phyloP scores from a whole-genome alignment of 2,329 filamentous ascomycete species.

The Ascochyta rabiei region DNA sequence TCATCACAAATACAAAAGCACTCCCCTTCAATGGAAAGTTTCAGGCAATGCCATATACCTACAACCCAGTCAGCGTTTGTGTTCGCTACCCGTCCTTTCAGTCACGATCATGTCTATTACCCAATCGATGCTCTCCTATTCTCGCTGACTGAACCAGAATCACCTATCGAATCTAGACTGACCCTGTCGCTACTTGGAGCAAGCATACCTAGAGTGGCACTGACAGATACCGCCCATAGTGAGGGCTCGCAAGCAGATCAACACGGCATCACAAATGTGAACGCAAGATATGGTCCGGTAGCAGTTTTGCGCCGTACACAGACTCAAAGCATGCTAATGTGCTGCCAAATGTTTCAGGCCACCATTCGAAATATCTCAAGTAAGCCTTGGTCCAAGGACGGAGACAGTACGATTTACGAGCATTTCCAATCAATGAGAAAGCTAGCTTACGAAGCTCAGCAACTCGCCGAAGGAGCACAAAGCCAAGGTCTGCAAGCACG shows the following conservation, averaged over 20 bases:
- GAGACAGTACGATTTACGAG: neutral
- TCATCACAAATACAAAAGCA: neutral
- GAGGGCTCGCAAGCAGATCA: neutral
- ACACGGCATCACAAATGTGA: neutral
- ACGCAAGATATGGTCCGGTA: neutral
- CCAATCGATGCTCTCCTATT: neutral
- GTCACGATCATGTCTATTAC: neutral
- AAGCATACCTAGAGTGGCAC: neutral
- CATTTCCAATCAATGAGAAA: slow-evolving; percentile 8
- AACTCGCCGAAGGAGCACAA: slow-evolving; percentile 14
- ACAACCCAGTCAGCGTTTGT: slow-evolving; percentile 13
- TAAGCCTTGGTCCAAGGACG: neutral
- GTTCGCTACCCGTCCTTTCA: slow-evolving; percentile 13
- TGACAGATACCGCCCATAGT: neutral
- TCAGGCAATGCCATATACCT: neutral
- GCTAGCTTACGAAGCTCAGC: slow-evolving; percentile 12
- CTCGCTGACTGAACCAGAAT: neutral
- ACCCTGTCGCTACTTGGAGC: too few species aligned
- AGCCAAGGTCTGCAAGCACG: slow-evolving; percentile 21
- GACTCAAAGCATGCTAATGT: slow-evolving; percentile 17
- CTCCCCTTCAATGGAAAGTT: neutral
- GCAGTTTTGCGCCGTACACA: slow-evolving; percentile 4
- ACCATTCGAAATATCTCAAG: slow-evolving; percentile 1
- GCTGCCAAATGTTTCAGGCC: slow-evolving; percentile 20
- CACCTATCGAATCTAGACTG: neutral